Percentiles rank a stretch among this genome's conserved stretches.
Conservation (phyloP, 164 flowering plant genomes). For the Tinospora cordifolia region DNA sequence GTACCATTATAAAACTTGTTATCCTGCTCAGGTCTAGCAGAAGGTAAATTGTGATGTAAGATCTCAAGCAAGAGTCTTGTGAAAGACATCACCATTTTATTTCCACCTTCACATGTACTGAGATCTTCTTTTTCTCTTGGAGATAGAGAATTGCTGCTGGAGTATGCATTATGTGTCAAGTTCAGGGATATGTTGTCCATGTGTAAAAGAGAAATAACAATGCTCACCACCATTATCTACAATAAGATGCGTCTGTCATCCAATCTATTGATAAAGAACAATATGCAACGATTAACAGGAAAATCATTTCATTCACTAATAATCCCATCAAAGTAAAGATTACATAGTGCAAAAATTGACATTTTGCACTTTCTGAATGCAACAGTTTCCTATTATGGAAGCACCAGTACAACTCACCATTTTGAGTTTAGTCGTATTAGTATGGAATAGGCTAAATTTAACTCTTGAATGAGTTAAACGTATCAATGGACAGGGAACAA, state of each 20-base stretch:
- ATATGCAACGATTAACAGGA: neutral
- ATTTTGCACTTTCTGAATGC: too few relatives aligned
- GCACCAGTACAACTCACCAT: too few relatives aligned
- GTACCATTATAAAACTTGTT: slow-evolving; percentile 27
- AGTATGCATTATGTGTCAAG: slow-evolving; percentile 31
- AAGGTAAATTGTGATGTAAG: slow-evolving; percentile 52
- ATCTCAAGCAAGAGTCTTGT: slow-evolving; percentile 57
- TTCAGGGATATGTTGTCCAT: slow-evolving; percentile 63
- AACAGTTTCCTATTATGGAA: too few relatives aligned
- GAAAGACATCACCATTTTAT: slow-evolving; percentile 67
- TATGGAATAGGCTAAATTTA: too few relatives aligned
- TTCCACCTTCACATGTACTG: slow-evolving; percentile 39
- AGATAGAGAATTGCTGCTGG: slow-evolving; percentile 28
- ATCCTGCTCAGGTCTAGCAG: slow-evolving; percentile 33
- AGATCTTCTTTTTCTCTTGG: slow-evolving; percentile 32
- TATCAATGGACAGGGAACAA: too few relatives aligned
- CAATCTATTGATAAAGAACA: neutral
- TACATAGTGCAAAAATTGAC: too few relatives aligned
- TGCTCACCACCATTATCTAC: slow-evolving; percentile 84
- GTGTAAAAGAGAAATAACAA: slow-evolving; percentile 73
- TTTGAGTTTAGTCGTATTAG: too few relatives aligned
- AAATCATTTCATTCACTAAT: neutral
- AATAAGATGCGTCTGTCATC: slow-evolving; percentile 9
- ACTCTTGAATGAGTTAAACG: too few relatives aligned
- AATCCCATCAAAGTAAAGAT: too few relatives aligned